phyloP scores from a whole-genome alignment of 805 yeast genomes.

The Ogataea pini region DNA sequence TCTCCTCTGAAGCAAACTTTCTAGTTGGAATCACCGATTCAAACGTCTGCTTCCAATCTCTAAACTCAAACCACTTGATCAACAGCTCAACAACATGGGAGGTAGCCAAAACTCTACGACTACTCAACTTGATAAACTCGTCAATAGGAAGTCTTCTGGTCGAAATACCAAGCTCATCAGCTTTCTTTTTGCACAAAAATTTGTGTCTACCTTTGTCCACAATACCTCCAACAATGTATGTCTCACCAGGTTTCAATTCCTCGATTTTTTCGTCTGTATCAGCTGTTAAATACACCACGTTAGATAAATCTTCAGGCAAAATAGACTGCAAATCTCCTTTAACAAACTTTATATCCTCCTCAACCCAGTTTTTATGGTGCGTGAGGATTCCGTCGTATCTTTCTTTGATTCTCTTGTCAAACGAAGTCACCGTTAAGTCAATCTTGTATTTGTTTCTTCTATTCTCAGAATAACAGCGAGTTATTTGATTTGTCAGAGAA shows the following conservation, averaged over 20 bases:
- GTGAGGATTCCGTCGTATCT: slow-evolving; percentile 68
- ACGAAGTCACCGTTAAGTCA: slow-evolving; percentile 60
- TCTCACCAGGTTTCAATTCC: slow-evolving; percentile 63
- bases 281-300: slow-evolving; percentile 74
- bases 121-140: slow-evolving; percentile 76
- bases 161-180: slow-evolving; percentile 64
- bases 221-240: slow-evolving; percentile 92
- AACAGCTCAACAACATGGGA: slow-evolving; percentile 92
- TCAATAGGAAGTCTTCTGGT: slow-evolving; percentile 87
- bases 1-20: slow-evolving; percentile 45
- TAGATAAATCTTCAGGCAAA: slow-evolving; percentile 35
- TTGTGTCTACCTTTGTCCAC: slow-evolving; percentile 94
- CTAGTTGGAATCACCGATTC: slow-evolving; percentile 85
- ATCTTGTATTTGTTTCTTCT: slow-evolving; percentile 59
- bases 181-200: slow-evolving; percentile 77
- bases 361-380: slow-evolving; percentile 66
- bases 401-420: slow-evolving; percentile 61
- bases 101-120: slow-evolving; percentile 88
- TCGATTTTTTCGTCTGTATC: slow-evolving; percentile 76
- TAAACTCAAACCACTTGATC: slow-evolving; percentile 73
- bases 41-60: slow-evolving; percentile 85
- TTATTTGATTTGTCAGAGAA: slow-evolving; percentile 77
- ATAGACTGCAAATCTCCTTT: slow-evolving; percentile 39
- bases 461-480: slow-evolving; percentile 79
- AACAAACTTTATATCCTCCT: slow-evolving; percentile 49